phyloP scores from a whole-genome alignment of 2,329 filamentous ascomycete species.

The Coleophoma cylindrospora region DNA sequence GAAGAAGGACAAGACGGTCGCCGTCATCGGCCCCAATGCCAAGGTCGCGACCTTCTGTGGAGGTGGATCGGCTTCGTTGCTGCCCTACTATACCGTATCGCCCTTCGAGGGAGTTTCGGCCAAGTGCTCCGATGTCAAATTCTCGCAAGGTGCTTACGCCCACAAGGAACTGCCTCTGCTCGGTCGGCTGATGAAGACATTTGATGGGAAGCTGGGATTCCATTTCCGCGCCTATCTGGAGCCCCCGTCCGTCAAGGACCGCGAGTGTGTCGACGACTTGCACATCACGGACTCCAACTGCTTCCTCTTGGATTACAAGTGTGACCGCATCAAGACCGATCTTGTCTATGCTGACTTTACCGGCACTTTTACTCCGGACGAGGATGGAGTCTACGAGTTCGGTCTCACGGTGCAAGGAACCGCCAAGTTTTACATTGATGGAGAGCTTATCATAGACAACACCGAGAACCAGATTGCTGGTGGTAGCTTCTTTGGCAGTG shows the following conservation, averaged over 20 bases:
- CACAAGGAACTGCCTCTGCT: slow-evolving; percentile 58
- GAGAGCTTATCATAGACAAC: slow-evolving; percentile 26
- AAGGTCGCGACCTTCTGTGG: slow-evolving; percentile 30
- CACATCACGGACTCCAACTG: slow-evolving; percentile 6
- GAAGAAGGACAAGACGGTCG: slow-evolving; percentile 28
- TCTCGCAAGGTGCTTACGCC: slow-evolving; percentile 52
- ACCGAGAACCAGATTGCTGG: slow-evolving; percentile 28
- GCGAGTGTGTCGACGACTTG: slow-evolving; percentile 17
- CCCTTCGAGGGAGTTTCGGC: slow-evolving; percentile 25
- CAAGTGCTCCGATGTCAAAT: slow-evolving; percentile 12
- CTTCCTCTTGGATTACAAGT: neutral
- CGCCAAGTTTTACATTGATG: slow-evolving; percentile 28
- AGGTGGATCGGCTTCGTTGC: slow-evolving; percentile 28
- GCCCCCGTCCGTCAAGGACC: slow-evolving; percentile 9
- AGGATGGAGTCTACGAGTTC: slow-evolving; percentile 24
- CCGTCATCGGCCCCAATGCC: slow-evolving; percentile 50
- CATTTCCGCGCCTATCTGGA: slow-evolving; percentile 40
- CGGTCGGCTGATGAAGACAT: slow-evolving; percentile 38
- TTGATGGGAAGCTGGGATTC: slow-evolving; percentile 44
- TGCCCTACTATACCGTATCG: slow-evolving; percentile 26
- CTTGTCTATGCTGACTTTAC: slow-evolving; percentile 31
- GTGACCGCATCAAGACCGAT: slow-evolving; percentile 18
- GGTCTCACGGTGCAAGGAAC: slow-evolving; percentile 31
- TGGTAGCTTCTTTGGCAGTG: slow-evolving; percentile 32
- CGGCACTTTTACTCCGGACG: slow-evolving; percentile 18